Evolutionary conservation across 495 filamentous ascomycete genomes (phyloP), one percentile per base, ranked within the genome.

Genomic region (Daldinia childiae): DNA sequence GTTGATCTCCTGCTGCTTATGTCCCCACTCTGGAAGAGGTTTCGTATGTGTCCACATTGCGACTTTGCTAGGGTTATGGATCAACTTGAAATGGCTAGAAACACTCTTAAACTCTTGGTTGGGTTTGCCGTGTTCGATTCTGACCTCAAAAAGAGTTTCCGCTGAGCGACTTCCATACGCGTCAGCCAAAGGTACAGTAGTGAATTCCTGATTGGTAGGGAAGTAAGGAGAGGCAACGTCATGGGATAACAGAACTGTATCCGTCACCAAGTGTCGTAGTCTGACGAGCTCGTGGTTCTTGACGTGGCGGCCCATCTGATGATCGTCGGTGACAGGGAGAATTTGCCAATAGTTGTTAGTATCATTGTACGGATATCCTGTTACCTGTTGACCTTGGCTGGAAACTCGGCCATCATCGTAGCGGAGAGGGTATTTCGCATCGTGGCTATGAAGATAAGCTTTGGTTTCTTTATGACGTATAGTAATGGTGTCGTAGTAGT

Each of bases 341-440:
- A 99, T 91, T 75, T 98, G 91, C 95, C 95, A 99, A 76, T 97
- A 87, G 82, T 99, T 99, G 87, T 99, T 99, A 68, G 95, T 97
- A 77, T 99, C 95, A 64, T 98, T 97, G 85, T 91, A 94, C 3
- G 95, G 95, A 78, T 99, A 99, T 54, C 95, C 95, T 32, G 95
- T 99, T 12, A 99, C 95, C 80, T 99, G 95, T 82, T 99, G 95
- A 66, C 93, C 93, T 82, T 99, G 95, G 78, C 93, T 97, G 27
- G 95, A 98, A 71, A 99, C 93, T 76, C 95, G 92, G 32, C 95
- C 95, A 81, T 99, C 95, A 68, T 99, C 95, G 75, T 99, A 99
- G 68, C 95, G 90, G 43, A 98, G 85, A 34, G 95, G 95, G 76
- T 99, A 99, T 64, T 79, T 87, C 56, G 96, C 93, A 6, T 88